A percentile compares a stretch with the other conserved stretches of the same genome.
Conservation (phyloP, 345 rosid genomes). For the Camelina neglecta region DNA sequence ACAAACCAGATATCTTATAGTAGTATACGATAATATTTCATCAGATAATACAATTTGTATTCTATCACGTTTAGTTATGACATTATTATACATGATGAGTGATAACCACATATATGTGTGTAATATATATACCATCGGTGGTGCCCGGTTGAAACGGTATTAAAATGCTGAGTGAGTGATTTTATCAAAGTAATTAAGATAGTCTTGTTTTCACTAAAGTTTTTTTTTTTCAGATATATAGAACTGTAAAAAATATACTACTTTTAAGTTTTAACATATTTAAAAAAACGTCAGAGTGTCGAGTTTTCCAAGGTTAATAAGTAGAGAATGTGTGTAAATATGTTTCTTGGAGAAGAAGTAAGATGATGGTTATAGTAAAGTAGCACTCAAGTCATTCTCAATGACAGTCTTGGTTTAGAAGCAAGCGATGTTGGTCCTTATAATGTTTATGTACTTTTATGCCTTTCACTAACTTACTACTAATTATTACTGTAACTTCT, state of each 20-base stretch:
- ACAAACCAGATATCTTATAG: neutral
- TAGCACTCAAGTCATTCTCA: constrained; percentile 42
- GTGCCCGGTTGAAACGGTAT: neutral
- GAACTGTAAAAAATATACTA: neutral
- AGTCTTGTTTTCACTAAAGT: neutral
- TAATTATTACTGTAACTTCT: constrained; percentile 39
- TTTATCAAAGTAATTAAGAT: neutral
- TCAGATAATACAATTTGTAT: neutral
- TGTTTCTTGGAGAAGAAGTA: constrained; percentile 38
- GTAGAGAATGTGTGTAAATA: constrained; percentile 40
- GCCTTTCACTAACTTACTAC: neutral
- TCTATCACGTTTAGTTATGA: neutral
- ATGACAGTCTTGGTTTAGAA: constrained; percentile 43
- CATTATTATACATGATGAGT: neutral
- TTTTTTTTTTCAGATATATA: neutral
- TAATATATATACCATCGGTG: neutral
- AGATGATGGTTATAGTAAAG: constrained; percentile 35
- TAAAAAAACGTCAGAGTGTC: constrained; percentile 15
- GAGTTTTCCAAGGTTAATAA: constrained; percentile 31
- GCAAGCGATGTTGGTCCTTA: constrained; percentile 47
- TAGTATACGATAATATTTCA: no score
- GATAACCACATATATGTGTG: neutral
- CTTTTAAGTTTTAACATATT: neutral
- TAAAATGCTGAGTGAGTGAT: neutral
- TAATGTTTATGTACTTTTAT: constrained; percentile 11